A percentile compares a stretch with the other conserved stretches of the same genome.
phyloP scores from a whole-genome alignment of 2,329 filamentous ascomycete species.

The Tolypocladium ovalisporum region DNA sequence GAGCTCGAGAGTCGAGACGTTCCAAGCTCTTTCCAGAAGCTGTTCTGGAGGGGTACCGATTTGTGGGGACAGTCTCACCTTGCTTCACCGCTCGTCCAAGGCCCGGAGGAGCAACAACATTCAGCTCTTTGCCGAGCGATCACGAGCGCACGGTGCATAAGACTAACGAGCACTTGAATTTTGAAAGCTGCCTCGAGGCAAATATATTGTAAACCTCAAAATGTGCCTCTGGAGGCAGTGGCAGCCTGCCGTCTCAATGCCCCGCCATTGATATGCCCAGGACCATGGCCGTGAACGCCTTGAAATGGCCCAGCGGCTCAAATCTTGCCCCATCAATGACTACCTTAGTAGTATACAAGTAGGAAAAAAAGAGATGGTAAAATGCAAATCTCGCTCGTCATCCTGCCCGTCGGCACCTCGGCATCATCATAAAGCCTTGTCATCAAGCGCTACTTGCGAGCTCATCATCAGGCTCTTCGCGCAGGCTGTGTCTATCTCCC shows the following conservation, averaged over 20 bases:
- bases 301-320: not conserved
- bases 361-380: not conserved
- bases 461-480: not conserved
- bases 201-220: not conserved
- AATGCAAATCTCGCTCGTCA: constrained; percentile 1
- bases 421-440: not conserved
- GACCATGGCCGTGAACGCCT: not conserved
- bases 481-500: too few species aligned
- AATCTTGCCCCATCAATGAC: not conserved
- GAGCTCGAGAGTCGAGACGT: not conserved
- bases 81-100: not conserved
- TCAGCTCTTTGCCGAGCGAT: too few species aligned
- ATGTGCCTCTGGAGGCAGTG: not conserved
- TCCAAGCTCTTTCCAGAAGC: not conserved
- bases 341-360: not conserved
- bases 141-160: not conserved
- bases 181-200: not conserved
- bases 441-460: not conserved
- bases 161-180: not conserved
- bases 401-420: not conserved
- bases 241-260: not conserved
- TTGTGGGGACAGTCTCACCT: not conserved
- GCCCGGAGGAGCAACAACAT: not conserved
- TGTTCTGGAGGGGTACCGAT: not conserved
- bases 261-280: not conserved